Percentiles rank a stretch among this genome's conserved stretches.
phyloP scores from a whole-genome alignment of 2,329 filamentous ascomycete species.

The Davidsoniella neocaledoniae region DNA sequence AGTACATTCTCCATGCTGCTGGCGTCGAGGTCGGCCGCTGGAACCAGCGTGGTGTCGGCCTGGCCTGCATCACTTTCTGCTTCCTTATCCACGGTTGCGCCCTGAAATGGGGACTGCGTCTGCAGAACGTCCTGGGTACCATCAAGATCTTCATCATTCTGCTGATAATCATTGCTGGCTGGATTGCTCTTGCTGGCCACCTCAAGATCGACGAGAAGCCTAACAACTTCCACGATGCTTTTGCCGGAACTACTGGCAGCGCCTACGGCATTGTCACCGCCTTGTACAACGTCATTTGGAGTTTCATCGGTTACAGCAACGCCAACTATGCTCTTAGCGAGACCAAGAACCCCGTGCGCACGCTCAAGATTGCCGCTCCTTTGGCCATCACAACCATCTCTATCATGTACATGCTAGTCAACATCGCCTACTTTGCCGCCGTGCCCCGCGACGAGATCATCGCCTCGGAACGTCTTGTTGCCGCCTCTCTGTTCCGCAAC shows the following conservation, averaged over 20 bases:
- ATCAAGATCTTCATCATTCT: constrained; percentile 51
- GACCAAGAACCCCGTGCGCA: constrained; percentile 47
- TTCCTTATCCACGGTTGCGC: constrained; percentile 49
- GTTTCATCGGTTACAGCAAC: constrained; percentile 51
- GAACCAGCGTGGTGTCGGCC: constrained; percentile 49
- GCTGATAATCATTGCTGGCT: constrained; percentile 47
- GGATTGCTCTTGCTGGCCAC: constrained; percentile 43
- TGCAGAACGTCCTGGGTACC: constrained; percentile 48
- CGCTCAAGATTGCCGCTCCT: constrained; percentile 48
- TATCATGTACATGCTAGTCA: constrained; percentile 48
- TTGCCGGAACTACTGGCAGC: constrained; percentile 47
- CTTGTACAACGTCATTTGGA: constrained; percentile 57
- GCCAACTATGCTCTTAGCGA: constrained; percentile 51
- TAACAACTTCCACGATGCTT: constrained; percentile 46
- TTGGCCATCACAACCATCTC: constrained; percentile 41
- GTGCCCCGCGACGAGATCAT: constrained; percentile 37
- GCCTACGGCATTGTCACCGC: constrained; percentile 53
- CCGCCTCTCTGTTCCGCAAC: constrained; percentile 38
- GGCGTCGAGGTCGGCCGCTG: constrained; percentile 44
- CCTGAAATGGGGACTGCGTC: constrained; percentile 47
- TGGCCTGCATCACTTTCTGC: constrained; percentile 48
- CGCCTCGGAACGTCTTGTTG: constrained; percentile 32
- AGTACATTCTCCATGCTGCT: constrained; percentile 52
- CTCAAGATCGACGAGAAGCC: constrained; percentile 40
- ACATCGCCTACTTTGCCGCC: constrained; percentile 49